These are phyloP conservation scores for Cutaneotrichosporon sp. DNA, from an alignment of 1,284 basidiomycete genomes.

Conservation along the genomic window DNA sequence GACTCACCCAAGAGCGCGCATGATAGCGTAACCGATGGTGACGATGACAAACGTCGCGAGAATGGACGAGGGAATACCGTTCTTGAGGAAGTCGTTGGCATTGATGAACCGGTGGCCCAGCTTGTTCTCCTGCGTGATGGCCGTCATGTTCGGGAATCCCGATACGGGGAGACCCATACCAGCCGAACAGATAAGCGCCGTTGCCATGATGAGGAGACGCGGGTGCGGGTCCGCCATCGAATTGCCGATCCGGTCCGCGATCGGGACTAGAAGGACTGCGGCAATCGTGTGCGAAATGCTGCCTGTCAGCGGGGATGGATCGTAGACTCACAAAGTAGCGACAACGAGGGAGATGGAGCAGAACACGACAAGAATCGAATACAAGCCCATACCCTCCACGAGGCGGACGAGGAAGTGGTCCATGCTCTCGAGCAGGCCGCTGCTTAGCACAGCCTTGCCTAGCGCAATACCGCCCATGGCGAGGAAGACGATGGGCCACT, in stretches of 20 bases:
- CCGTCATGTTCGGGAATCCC: slow-evolving; percentile 95
- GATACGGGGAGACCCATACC: slow-evolving; percentile 99
- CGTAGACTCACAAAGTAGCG: slow-evolving; percentile 47
- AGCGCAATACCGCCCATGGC: slow-evolving; percentile 99
- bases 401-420: slow-evolving; percentile 64
- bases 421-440: slow-evolving; percentile 76
- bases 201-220: slow-evolving; percentile 81
- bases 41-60: slow-evolving; percentile 77
- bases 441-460: slow-evolving; percentile 87
- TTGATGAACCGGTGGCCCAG: slow-evolving; percentile 80
- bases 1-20: slow-evolving; percentile 25
- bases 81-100: slow-evolving; percentile 86
- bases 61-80: slow-evolving; percentile 85
- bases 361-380: slow-evolving; percentile 77
- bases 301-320: neutral
- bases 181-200: slow-evolving; percentile 84
- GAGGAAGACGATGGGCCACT: slow-evolving; percentile 86
- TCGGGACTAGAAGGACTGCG: slow-evolving; percentile 89
- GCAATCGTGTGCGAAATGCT: slow-evolving; percentile 93
- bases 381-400: slow-evolving; percentile 68
- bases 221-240: slow-evolving; percentile 64
- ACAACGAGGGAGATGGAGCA: slow-evolving; percentile 79
- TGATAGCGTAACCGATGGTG: slow-evolving; percentile 70
- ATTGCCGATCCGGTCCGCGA: slow-evolving; percentile 83
- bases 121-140: slow-evolving; percentile 91